Evolutionary conservation across 2,329 filamentous ascomycete genomes (phyloP).

Genomic region (Ceratocystis alfenasii): DNA sequence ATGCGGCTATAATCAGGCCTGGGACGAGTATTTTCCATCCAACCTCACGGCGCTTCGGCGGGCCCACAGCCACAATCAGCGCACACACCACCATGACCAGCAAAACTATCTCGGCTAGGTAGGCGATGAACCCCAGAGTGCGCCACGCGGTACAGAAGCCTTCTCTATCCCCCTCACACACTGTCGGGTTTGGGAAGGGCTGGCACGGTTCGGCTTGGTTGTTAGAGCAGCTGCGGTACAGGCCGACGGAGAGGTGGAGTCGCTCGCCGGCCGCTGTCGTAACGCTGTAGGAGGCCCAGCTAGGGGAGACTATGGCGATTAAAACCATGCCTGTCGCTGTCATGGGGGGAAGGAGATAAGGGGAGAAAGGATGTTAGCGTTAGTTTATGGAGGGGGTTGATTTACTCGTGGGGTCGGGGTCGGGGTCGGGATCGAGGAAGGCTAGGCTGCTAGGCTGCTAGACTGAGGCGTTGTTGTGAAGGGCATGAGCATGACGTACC

Average conservation of each 20-base stretch:
- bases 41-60: slow-evolving; percentile 63
- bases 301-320: slow-evolving; percentile 53
- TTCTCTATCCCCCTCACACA: slow-evolving; percentile 46
- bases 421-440: not conserved
- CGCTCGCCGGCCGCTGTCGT: slow-evolving; percentile 37
- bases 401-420: not conserved
- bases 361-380: not conserved
- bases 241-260: slow-evolving; percentile 54
- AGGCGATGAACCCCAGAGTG: slow-evolving; percentile 76
- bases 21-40: slow-evolving; percentile 69
- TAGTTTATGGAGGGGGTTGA: not conserved
- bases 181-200: slow-evolving; percentile 53
- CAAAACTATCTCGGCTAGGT: slow-evolving; percentile 70
- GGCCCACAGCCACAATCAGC: slow-evolving; percentile 62
- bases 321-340: slow-evolving; percentile 61
- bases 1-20: slow-evolving; percentile 39
- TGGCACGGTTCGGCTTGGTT: slow-evolving; percentile 35
- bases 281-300: slow-evolving; percentile 58
- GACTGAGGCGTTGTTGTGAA: not conserved
- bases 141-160: slow-evolving; percentile 85
- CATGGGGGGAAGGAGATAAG: not conserved
- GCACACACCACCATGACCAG: slow-evolving; percentile 72
- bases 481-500: slow-evolving; percentile 8
- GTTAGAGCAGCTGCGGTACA: slow-evolving; percentile 70
- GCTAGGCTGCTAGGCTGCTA: not conserved